Evolutionary conservation across 2,329 filamentous ascomycete species (phyloP).

Genomic region (Colletotrichum incanum): DNA sequence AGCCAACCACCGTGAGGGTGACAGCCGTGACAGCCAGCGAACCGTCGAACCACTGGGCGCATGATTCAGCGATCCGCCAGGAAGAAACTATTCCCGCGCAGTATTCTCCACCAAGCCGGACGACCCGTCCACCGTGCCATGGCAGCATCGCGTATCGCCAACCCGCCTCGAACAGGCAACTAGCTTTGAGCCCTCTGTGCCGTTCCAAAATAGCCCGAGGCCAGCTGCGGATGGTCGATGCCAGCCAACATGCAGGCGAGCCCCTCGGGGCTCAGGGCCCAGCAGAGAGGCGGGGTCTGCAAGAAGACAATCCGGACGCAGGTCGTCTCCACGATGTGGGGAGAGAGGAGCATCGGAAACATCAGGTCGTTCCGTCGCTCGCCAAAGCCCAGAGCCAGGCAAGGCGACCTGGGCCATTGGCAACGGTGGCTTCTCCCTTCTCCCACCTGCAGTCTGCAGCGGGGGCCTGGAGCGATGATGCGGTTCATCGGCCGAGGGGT

Average conservation of each 20-base stretch:
- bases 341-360: slow-evolving; percentile 37
- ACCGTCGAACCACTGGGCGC: slow-evolving; percentile 30
- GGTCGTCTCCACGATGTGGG: slow-evolving; percentile 40
- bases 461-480: slow-evolving; percentile 15
- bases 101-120: slow-evolving; percentile 27
- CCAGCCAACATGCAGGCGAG: slow-evolving; percentile 29
- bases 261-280: slow-evolving; percentile 30
- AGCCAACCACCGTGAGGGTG: slow-evolving; percentile 37
- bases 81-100: slow-evolving; percentile 35
- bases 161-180: slow-evolving; percentile 15
- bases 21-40: slow-evolving; percentile 30
- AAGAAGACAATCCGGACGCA: slow-evolving; percentile 42
- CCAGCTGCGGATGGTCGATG: slow-evolving; percentile 15
- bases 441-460: slow-evolving; percentile 36
- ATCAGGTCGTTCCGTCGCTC: slow-evolving; percentile 27
- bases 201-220: slow-evolving; percentile 18
- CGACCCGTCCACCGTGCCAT: slow-evolving; percentile 17
- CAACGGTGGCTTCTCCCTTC: slow-evolving; percentile 37
- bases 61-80: slow-evolving; percentile 39
- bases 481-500: slow-evolving; percentile 15
- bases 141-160: slow-evolving; percentile 19
- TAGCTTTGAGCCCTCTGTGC: slow-evolving; percentile 15
- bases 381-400: slow-evolving; percentile 5
- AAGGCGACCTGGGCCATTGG: slow-evolving; percentile 17
- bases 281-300: slow-evolving; percentile 37